Base-by-base conservation (phyloP, 148 eudicot genomes). In the Spergularia bocconei region DNA sequence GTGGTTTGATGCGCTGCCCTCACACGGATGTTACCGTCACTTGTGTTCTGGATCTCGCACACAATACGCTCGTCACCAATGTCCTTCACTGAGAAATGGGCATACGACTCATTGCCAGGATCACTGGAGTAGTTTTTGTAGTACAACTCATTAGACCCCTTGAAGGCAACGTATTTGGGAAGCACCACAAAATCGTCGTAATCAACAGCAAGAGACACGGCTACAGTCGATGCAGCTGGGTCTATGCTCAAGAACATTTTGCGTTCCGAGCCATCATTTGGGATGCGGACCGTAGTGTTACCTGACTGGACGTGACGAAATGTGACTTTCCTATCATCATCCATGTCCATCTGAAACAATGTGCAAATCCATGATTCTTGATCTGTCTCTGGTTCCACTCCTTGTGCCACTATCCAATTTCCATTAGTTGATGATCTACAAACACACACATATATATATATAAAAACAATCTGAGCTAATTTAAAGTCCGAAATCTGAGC, bases 221-320 rank as follows among this genome's bases (percentile, higher is more conserved):
- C 66, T 63, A 16, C 44, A 2, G 66, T 63, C 29, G 36, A 12
- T 3, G 13, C 17, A 29, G 17, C n/a, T 7, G 66, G 66, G 14
- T 60, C 36, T 20, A 60, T 60, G 2, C 5, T 60, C 63, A 60
- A 21, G 38, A 21, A 60, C 63, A 60, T 25, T 25, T 21, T 21
- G 23, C n/a, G n/a, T n/a, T n/a, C n/a, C n/a, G n/a, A n/a, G n/a
- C 63, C n/a, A 23, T 63, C 44, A 63, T 63, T 63, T 1, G 66
- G 66, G 9, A 63, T 63, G 33, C 44, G 14, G 12, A 63, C 13
- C 33, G 13, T n/a, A n/a, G n/a, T 63, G 39, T 16, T 4, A 13
- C 66, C 66, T n/a, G 64, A 61, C 39, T 61, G 64, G 38, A 61
- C 64, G 12, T 61, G 64, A 61, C 23, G 11, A 61, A 61, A 23